Conservation (phyloP, 2,329 filamentous ascomycete genomes). For the Tolypocladium amazonense region DNA sequence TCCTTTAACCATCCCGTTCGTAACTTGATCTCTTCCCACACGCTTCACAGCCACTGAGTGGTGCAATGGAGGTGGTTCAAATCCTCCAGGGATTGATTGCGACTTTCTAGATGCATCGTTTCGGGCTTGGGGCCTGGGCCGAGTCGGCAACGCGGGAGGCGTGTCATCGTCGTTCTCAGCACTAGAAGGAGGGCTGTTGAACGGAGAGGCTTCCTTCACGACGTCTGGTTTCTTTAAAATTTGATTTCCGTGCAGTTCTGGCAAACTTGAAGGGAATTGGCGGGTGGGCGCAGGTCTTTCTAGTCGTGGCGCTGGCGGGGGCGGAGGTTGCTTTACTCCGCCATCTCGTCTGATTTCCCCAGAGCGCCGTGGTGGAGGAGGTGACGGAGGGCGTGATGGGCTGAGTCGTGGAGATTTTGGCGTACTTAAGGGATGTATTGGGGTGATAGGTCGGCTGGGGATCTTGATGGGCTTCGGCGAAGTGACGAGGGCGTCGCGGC, state of each 20-base stretch:
- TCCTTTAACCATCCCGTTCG: conserved; percentile 25
- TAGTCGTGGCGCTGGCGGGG: conserved; percentile 69
- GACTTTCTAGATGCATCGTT: conserved; percentile 11
- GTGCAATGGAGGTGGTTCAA: conserved; percentile 46
- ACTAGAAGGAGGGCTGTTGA: conserved; percentile 75
- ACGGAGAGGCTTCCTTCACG: conserved; percentile 55
- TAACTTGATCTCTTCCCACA: conserved; percentile 32
- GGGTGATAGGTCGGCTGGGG: conserved; percentile 44
- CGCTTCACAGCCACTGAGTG: conserved; percentile 33
- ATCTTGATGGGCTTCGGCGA: conserved; percentile 39
- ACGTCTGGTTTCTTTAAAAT: conserved; percentile 9
- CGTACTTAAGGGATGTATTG: conserved; percentile 25
- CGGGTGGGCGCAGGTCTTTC: conserved; percentile 47
- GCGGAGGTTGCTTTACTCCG: conserved; percentile 35
- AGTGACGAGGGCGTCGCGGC: conserved; percentile 28
- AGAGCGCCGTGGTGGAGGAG: conserved; percentile 53
- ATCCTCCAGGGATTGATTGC: conserved; percentile 9
- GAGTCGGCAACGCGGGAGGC: conserved; percentile 36
- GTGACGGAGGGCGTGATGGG: conserved; percentile 46
- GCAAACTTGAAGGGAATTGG: conserved; percentile 7
- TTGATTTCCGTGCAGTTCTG: conserved; percentile 6
- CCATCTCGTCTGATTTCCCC: conserved; percentile 43
- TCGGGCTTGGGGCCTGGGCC: conserved; percentile 34
- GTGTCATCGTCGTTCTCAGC: conserved; percentile 39
- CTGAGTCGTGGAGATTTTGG: conserved; percentile 34